Percentiles rank a stretch among this genome's conserved stretches.
phyloP scores from a whole-genome alignment of 148 eudicot genomes.

The Agrostemma githago region DNA sequence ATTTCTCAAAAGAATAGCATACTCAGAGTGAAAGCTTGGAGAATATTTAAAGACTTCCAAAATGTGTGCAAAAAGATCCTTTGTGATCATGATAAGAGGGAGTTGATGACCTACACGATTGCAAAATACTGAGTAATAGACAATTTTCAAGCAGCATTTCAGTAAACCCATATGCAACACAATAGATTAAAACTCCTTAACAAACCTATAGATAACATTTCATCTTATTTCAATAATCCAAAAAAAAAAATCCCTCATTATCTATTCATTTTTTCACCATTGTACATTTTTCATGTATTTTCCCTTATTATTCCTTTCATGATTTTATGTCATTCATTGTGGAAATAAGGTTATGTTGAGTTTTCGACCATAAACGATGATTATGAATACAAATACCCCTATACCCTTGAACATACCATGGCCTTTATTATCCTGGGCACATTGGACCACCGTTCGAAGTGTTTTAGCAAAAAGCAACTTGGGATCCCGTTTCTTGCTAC shows the following conservation, averaged over 20 bases:
- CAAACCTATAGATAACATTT: not conserved
- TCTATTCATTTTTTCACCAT: not conserved
- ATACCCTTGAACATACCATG: constrained; percentile 34
- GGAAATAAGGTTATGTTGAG: not conserved
- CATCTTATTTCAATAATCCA: not conserved
- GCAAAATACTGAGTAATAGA: not conserved
- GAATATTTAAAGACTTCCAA: constrained; percentile 72
- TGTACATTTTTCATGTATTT: not conserved
- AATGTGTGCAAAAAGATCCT: constrained; percentile 69
- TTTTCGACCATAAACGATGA: not conserved
- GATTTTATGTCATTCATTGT: not conserved
- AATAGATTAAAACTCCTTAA: not conserved
- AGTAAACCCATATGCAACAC: not conserved
- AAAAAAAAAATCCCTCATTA: not conserved
- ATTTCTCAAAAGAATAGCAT: constrained; percentile 69
- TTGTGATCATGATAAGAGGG: constrained; percentile 61
- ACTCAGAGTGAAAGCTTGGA: constrained; percentile 87
- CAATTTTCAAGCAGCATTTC: not conserved
- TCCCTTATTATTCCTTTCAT: too few relatives aligned
- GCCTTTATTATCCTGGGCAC: constrained; percentile 60
- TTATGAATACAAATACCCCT: constrained; percentile 13
- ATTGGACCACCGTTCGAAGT: constrained; percentile 66
- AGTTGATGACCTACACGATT: constrained; percentile 46
- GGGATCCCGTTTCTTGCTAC: constrained; percentile 71
- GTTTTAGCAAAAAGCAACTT: constrained; percentile 78